Evolutionary conservation across 331 rosid species (phyloP).

Genomic region (Telfairia occidentalis): DNA sequence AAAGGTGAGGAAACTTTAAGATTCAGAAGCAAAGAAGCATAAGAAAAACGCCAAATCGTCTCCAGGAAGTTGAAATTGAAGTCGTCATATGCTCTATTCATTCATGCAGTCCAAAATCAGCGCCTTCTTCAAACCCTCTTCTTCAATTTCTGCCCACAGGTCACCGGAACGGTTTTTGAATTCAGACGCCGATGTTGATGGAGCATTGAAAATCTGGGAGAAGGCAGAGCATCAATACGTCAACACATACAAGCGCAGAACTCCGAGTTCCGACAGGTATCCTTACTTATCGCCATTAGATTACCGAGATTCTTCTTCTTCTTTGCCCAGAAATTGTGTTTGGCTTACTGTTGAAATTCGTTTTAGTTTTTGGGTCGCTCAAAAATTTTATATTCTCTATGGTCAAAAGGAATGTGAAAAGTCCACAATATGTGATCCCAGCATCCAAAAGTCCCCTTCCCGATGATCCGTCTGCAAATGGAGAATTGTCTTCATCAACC

Average conservation of each 20-base stretch:
- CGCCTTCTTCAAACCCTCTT: slow-evolving; percentile 42
- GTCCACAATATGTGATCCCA: background rate
- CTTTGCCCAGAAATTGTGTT: background rate
- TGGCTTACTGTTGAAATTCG: background rate
- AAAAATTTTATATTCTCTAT: background rate
- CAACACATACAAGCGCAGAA: slow-evolving; percentile 38
- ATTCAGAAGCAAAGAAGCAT: background rate
- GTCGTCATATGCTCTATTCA: background rate
- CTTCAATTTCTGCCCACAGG: slow-evolving; percentile 15
- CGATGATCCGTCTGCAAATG: background rate
- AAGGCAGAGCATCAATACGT: slow-evolving; percentile 25
- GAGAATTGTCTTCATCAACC: slow-evolving; percentile 6
- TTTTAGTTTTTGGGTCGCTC: background rate
- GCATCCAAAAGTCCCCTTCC: background rate
- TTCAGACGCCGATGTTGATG: slow-evolving; percentile 8
- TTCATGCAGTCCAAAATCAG: slow-evolving; percentile 58
- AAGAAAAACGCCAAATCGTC: background rate
- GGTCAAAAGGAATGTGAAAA: background rate
- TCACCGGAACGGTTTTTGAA: slow-evolving; percentile 13
- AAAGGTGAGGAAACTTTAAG: background rate
- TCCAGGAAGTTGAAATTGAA: background rate
- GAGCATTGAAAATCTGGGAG: slow-evolving; percentile 46
- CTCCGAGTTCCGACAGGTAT: slow-evolving; percentile 24
- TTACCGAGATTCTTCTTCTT: background rate
- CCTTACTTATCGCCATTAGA: background rate